Conservation (phyloP, 108 stramenopile genomes). For the Bacterosira constricta region DNA sequence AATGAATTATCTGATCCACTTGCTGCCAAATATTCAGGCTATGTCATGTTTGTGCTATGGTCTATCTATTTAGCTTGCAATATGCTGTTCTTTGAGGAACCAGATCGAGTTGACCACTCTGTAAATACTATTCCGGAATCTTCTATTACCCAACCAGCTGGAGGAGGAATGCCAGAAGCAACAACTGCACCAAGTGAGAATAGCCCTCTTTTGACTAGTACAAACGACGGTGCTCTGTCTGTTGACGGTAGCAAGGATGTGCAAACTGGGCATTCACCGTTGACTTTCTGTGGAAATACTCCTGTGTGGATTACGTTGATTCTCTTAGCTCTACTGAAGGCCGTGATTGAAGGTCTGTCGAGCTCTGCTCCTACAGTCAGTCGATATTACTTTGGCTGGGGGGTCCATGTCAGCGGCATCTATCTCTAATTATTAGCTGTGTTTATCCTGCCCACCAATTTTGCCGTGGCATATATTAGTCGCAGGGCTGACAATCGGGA, state of each 20-base stretch:
- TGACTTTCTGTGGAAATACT: constrained; percentile 23
- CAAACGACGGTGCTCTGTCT: background rate
- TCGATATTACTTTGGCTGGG: constrained; percentile 50
- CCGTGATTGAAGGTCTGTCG: constrained; percentile 34
- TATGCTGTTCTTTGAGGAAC: constrained; percentile 80
- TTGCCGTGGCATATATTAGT: constrained; percentile 35
- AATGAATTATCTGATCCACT: too few relatives aligned
- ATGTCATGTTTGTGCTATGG: constrained; percentile 82
- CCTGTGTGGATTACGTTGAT: constrained; percentile 36
- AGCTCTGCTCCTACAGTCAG: constrained; percentile 47
- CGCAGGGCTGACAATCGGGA: constrained; percentile 48
- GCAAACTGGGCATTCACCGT: background rate
- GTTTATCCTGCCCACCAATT: constrained; percentile 43
- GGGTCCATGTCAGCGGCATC: constrained; percentile 28
- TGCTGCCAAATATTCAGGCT: too few relatives aligned
- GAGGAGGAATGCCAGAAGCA: constrained; percentile 8
- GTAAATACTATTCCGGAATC: background rate
- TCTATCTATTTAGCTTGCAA: constrained; percentile 49
- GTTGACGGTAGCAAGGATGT: background rate
- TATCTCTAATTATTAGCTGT: constrained; percentile 41
- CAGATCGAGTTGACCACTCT: constrained; percentile 39
- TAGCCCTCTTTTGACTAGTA: background rate
- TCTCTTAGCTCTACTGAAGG: constrained; percentile 36
- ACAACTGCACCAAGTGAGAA: background rate
- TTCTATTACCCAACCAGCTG: constrained; percentile 3